Evolutionary conservation across 1,284 basidiomycete species (phyloP).

Genomic region (Puccinia polysora): DNA sequence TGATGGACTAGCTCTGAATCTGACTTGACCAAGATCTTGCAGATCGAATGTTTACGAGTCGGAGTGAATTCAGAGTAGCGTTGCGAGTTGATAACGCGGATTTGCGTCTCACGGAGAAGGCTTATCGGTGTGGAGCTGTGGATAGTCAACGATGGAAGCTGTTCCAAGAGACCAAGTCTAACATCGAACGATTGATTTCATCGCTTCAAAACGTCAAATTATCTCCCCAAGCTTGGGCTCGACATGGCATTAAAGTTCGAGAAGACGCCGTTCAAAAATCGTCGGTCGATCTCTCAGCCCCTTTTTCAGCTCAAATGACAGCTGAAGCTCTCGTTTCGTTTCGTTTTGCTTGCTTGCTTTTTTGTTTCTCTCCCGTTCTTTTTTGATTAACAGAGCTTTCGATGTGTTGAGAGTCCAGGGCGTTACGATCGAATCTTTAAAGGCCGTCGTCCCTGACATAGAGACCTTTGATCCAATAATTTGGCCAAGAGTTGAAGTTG

Average conservation of each 20-base stretch:
- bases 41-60: slow-evolving; percentile 90
- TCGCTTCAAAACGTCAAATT: slow-evolving; percentile 56
- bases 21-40: slow-evolving; percentile 13
- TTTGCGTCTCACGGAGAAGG: slow-evolving; percentile 69
- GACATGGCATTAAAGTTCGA: slow-evolving; percentile 50
- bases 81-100: slow-evolving; percentile 84
- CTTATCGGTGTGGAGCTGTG: slow-evolving; percentile 61
- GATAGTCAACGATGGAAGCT: slow-evolving; percentile 62
- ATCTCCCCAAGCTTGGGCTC: slow-evolving; percentile 52
- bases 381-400: slow-evolving; percentile 60
- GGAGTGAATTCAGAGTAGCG: slow-evolving; percentile 81
- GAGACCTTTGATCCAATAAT: slow-evolving; percentile 58
- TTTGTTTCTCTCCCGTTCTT: neutral
- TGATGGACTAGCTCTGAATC: too few species aligned
- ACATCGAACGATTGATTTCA: slow-evolving; percentile 59
- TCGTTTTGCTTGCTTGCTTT: slow-evolving; percentile 46
- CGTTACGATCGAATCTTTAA: slow-evolving; percentile 58
- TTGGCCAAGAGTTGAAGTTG: slow-evolving; percentile 64
- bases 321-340: neutral
- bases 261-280: slow-evolving; percentile 51
- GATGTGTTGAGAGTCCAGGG: slow-evolving; percentile 67
- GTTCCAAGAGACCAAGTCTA: slow-evolving; percentile 58
- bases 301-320: neutral
- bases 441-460: slow-evolving; percentile 61
- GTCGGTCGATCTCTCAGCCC: slow-evolving; percentile 43